These are phyloP conservation scores for Globisporangium acanthophoron DNA, from an alignment of 352 stramenopile species.

Conservation along the genomic window DNA sequence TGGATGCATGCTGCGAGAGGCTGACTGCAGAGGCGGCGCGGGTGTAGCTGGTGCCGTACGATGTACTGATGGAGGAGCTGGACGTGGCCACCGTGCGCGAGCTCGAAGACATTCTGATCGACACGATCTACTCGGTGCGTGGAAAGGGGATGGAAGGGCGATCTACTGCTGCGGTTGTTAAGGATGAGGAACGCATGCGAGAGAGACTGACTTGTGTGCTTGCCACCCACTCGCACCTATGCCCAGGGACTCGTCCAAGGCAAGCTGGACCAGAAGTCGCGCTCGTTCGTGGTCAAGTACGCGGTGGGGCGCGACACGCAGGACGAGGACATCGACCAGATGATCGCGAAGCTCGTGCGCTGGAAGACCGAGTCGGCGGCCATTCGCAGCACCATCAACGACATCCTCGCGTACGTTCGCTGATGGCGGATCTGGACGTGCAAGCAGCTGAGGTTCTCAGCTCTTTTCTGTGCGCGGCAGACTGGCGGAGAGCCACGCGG, in stretches of 20 bases:
- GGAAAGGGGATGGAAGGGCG: neutral
- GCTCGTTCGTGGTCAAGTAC: slow-evolving; percentile 81
- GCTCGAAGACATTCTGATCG: slow-evolving; percentile 91
- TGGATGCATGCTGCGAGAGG: neutral
- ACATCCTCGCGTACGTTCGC: slow-evolving; percentile 47
- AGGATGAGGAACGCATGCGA: neutral
- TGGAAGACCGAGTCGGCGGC: slow-evolving; percentile 66
- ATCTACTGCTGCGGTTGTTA: neutral
- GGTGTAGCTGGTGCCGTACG: slow-evolving; percentile 74
- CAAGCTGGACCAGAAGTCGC: slow-evolving; percentile 87
- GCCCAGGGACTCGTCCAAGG: slow-evolving; percentile 80
- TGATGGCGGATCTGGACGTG: slow-evolving; percentile 5
- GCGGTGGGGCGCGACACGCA: slow-evolving; percentile 85
- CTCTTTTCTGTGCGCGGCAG: slow-evolving; percentile 16
- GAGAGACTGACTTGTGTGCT: no score
- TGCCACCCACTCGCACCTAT: neutral
- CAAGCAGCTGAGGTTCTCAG: neutral
- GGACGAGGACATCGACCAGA: slow-evolving; percentile 77
- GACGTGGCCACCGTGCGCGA: slow-evolving; percentile 78
- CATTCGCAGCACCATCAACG: slow-evolving; percentile 62
- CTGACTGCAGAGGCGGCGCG: neutral
- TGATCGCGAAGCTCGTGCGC: slow-evolving; percentile 84
- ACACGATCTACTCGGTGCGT: slow-evolving; percentile 89
- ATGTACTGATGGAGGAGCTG: slow-evolving; percentile 68
- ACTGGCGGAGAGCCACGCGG: slow-evolving; percentile 44